Conservation (phyloP, 1,139 yeast genomes). For the Sugiyamaella japonica region DNA sequence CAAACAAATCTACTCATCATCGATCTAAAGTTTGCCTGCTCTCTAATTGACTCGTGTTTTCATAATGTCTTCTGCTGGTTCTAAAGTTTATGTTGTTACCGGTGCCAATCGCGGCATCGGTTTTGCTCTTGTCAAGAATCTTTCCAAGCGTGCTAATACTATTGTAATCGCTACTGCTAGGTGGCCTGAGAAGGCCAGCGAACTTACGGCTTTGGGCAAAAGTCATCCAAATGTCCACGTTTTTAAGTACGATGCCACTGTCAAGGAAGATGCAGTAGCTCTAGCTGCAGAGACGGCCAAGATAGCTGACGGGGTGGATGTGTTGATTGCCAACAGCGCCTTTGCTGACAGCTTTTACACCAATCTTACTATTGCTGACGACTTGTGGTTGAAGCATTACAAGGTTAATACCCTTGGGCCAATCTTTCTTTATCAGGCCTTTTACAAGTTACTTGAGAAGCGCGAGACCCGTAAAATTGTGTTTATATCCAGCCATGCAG, state of each 20-base stretch:
- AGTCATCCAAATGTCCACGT: conserved; percentile 27
- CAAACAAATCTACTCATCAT: no score
- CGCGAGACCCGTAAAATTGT: conserved; percentile 28
- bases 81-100: conserved; percentile 14
- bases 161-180: conserved; percentile 40
- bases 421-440: conserved; percentile 1
- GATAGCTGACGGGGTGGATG: conserved; percentile 15
- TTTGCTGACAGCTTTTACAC: neutral
- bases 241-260: conserved; percentile 31
- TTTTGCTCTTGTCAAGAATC: conserved; percentile 8
- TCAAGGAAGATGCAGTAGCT: conserved; percentile 2
- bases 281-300: conserved; percentile 29
- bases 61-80: neutral
- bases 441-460: conserved; percentile 8
- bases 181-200: conserved; percentile 22
- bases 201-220: conserved; percentile 2
- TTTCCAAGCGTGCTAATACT: conserved; percentile 1
- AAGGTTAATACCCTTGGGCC: conserved; percentile 20
- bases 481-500: conserved; percentile 33
- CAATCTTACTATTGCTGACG: conserved; percentile 14
- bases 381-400: conserved; percentile 10
- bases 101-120: conserved; percentile 22
- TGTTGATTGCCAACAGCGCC: conserved; percentile 17
- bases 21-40: no score
- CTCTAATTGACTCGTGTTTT: no score